Evolutionary conservation across 179 eudicot genomes (phyloP), one percentile per base, ranked within the genome.

Genomic region (Heliamphora pulchella): DNA sequence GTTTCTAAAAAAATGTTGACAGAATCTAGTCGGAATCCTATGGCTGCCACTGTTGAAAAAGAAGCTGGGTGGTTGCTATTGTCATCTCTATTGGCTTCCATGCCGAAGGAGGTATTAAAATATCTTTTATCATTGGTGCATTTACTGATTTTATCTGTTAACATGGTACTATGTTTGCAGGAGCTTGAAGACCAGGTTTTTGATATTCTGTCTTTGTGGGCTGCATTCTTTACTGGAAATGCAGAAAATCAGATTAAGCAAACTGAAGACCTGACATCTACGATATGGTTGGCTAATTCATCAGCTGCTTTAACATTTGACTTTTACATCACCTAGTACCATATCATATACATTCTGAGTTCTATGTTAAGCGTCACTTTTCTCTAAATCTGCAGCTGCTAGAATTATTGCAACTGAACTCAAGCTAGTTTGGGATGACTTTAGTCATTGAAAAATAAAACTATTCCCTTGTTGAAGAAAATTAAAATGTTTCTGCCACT

Each of bases 31-130:
- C 79, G 91, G 81, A 94, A 91, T 82, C 91, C 92, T 82, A 81
- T 78, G 78, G 98, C 89, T 66, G 93, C 90, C 70, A 83, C 89
- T 74, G 90, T 89, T 82, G 94, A 90, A 81, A 91, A 86, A 81
- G 98, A 94, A 89, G 92, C 98, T 80, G 99, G 98, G 59, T 96
- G 99, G 99, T 83, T 87, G 80, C 90, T 96, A 80, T 76, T 96
- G 77, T 93, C 98, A 75, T 91, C 99, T 79, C 88, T 96, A 64
- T 82, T 96, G 85, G 89, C 97, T 80, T 92, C 96, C 83, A 87
- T 96, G 89, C 91, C 99, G 11, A 92, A 89, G 84, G 94, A 92
- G 98, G 99, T 91, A 86, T 66, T 65, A 58, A 31, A 8, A 18
- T 80, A 31, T 59, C 14, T 81, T 58, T 79, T 39, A 39, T 82